These are phyloP conservation scores for Backusella westeae DNA, from an alignment of 192 early-diverging fungal genomes.

Conservation along the genomic window DNA sequence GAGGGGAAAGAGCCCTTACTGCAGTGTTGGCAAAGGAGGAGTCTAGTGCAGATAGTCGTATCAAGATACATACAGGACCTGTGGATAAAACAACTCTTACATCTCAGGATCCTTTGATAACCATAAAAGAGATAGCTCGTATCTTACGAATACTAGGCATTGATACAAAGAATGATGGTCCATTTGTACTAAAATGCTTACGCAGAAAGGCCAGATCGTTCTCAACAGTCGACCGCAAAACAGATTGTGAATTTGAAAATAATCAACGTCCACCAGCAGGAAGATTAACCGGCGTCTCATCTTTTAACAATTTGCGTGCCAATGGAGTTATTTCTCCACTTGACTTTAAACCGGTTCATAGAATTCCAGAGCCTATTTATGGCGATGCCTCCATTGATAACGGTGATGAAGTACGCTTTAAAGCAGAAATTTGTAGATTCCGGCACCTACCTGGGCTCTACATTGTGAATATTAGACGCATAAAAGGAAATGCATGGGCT, in stretches of 20 bases:
- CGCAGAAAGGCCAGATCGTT: constrained; percentile 28
- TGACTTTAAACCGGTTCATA: not conserved
- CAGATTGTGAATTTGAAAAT: not conserved
- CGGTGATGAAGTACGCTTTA: constrained; percentile 72
- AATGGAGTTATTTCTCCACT: not conserved
- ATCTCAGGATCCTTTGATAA: constrained; percentile 46
- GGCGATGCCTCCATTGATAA: constrained; percentile 37
- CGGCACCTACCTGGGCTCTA: constrained; percentile 71
- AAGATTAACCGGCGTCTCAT: not conserved
- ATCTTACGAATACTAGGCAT: constrained; percentile 27
- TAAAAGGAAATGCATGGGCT: constrained; percentile 61
- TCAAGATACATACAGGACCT: constrained; percentile 58
- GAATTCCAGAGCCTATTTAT: constrained; percentile 31
- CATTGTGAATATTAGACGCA: constrained; percentile 58
- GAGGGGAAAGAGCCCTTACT: not conserved
- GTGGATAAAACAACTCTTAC: constrained; percentile 54
- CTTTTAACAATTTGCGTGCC: not conserved
- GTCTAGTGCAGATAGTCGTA: constrained; percentile 31
- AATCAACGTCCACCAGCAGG: not conserved
- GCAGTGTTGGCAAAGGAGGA: not conserved
- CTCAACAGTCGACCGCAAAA: not conserved
- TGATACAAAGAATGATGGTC: constrained; percentile 24
- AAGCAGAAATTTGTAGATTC: constrained; percentile 78
- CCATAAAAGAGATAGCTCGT: constrained; percentile 48
- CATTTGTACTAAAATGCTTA: constrained; percentile 53